phyloP scores from a whole-genome alignment of 257 asterid genomes.

The Linderniella brevidens region DNA sequence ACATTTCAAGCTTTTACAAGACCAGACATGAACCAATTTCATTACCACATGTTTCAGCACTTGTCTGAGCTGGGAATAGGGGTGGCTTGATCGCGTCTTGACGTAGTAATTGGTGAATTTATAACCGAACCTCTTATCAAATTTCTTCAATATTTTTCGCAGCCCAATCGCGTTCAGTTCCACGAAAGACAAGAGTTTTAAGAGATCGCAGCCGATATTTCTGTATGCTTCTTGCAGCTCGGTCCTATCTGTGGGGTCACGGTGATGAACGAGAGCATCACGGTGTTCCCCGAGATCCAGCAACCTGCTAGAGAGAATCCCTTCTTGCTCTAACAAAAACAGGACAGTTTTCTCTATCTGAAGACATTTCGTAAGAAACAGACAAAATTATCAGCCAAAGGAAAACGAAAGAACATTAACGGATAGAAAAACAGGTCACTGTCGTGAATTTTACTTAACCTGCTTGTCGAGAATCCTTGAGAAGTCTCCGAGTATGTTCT shows the following conservation, averaged over 20 bases:
- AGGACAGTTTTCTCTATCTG: conserved; percentile 73
- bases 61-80: conserved; percentile 71
- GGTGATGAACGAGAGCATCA: conserved; percentile 34
- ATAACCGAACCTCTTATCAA: conserved; percentile 59
- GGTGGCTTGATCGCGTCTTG: conserved; percentile 68
- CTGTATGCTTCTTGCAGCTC: conserved; percentile 54
- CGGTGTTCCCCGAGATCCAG: conserved; percentile 35
- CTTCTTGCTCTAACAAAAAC: conserved; percentile 62
- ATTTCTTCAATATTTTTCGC: conserved; percentile 62
- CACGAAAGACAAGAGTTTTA: conserved; percentile 45
- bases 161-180: conserved; percentile 64
- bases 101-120: conserved; percentile 60
- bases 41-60: conserved; percentile 73
- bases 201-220: conserved; percentile 49
- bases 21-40: no score
- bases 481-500: conserved; percentile 63
- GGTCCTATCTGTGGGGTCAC: conserved; percentile 31
- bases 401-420: background rate
- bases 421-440: background rate
- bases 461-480: conserved; percentile 55
- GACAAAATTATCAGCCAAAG: no score
- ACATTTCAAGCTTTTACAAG: background rate
- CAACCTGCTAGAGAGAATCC: conserved; percentile 46
- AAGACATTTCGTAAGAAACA: conserved; percentile 1
- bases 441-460: conserved; percentile 14